phyloP scores from a whole-genome alignment of 768 basidiomycete genomes.

The Naematelia encephala region DNA sequence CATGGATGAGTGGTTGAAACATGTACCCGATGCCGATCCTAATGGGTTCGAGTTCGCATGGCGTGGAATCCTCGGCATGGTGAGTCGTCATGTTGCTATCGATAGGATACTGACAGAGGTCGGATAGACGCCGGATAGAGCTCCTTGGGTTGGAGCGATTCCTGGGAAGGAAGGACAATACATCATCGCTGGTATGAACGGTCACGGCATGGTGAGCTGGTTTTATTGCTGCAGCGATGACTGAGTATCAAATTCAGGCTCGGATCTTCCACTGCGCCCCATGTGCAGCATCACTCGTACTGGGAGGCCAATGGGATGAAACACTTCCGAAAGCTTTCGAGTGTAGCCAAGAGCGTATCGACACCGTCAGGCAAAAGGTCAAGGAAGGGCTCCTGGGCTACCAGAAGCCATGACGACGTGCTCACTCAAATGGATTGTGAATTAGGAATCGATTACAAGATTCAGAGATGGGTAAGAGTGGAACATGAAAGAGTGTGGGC shows the following conservation, averaged over 20 bases:
- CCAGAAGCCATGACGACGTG: not conserved
- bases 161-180: slow-evolving; percentile 40
- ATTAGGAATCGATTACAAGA: not conserved
- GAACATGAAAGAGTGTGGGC: too few relatives aligned
- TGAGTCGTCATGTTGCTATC: slow-evolving; percentile 9
- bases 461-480: too few relatives aligned
- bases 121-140: slow-evolving; percentile 33
- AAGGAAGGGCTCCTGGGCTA: not conserved
- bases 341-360: slow-evolving; percentile 27
- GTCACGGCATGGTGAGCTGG: slow-evolving; percentile 21
- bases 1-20: not conserved
- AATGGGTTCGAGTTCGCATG: slow-evolving; percentile 41
- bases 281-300: slow-evolving; percentile 24
- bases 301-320: slow-evolving; percentile 27
- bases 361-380: slow-evolving; percentile 18
- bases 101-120: not conserved
- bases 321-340: slow-evolving; percentile 31
- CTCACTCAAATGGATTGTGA: not conserved
- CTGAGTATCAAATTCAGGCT: slow-evolving; percentile 24
- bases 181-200: slow-evolving; percentile 34
- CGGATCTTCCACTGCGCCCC: slow-evolving; percentile 44
- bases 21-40: not conserved
- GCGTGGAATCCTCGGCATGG: slow-evolving; percentile 44
- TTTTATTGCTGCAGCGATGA: not conserved
- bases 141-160: slow-evolving; percentile 36